Evolutionary conservation across 2,329 filamentous ascomycete genomes (phyloP), one percentile per base, ranked within the genome.

Genomic region (Fusarium chaquense): DNA sequence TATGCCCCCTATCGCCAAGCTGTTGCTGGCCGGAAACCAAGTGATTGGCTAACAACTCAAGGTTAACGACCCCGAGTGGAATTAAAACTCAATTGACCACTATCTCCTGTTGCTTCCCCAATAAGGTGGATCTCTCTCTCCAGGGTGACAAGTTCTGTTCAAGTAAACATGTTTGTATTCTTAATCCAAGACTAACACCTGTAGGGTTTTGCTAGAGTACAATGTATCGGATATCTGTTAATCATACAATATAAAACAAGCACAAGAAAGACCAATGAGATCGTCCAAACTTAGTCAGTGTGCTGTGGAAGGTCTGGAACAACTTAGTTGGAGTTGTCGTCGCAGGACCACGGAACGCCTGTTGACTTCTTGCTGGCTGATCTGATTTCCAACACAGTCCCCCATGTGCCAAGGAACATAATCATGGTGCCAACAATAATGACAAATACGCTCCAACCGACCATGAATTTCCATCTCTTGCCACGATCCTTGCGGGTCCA

Each of bases 341-440:
- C 28, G 4, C 67, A 69, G 22, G 57, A 52, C 67, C 67, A 69
- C 15, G 57, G 9, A 2, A 20, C 7, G 4, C 66, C 53, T 24
- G 20, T 20, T 12, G 16, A n/a, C 9, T 8, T 7, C 50, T 41
- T 44, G 35, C 43, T 36, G 5, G 57, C 41, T 9, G 41, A 9
- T 12, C 33, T 44, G 5, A 70, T 67, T 5, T 44, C 41, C 9
- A 67, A 35, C 8, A 67, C 30, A 20, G 67, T 70, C 24, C 67
- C 67, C 22, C 67, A 70, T 6, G 58, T 70, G 1, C 67, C 67
- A 4, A 54, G 43, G 30, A 70, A 16, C 62, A 70, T 67, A 16
- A 62, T 52, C 5, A 70, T 28, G 5, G 62, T 70, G n/a, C 67
- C 67, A 13, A 46, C 45, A 10, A 52, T 13, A 2, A 70, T 53